These are phyloP conservation scores for Starmera quercuum DNA, from an alignment of 805 yeast genomes.

Conservation along the genomic window DNA sequence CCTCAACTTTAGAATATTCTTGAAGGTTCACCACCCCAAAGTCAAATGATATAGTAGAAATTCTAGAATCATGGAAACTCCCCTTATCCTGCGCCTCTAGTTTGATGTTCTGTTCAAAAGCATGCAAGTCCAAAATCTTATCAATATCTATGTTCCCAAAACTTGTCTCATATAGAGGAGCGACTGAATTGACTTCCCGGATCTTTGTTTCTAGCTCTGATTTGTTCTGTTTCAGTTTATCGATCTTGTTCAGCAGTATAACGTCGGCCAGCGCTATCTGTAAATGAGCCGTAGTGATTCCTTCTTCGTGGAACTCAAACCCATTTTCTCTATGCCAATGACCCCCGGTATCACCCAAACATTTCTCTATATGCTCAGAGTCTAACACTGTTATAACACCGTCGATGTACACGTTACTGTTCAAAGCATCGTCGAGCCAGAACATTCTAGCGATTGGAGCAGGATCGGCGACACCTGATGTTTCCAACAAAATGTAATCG, in stretches of 20 bases:
- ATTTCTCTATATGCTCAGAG: conserved; percentile 51
- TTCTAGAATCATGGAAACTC: conserved; percentile 42
- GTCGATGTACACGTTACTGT: conserved; percentile 80
- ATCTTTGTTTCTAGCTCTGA: conserved; percentile 32
- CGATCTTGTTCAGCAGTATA: conserved; percentile 73
- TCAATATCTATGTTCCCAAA: conserved; percentile 70
- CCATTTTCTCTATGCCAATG: conserved; percentile 54
- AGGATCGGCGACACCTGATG: conserved; percentile 96
- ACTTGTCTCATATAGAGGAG: conserved; percentile 58
- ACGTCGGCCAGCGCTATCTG: conserved; percentile 90
- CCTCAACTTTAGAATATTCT: conserved; percentile 42
- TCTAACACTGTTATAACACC: conserved; percentile 89
- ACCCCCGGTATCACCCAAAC: conserved; percentile 66
- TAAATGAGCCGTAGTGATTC: conserved; percentile 73
- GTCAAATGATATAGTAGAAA: conserved; percentile 44
- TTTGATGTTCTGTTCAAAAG: conserved; percentile 47
- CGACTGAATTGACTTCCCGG: conserved; percentile 52
- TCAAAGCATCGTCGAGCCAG: conserved; percentile 90
- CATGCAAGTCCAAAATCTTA: conserved; percentile 67
- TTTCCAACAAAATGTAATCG: conserved; percentile 88
- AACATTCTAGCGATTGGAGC: conserved; percentile 96
- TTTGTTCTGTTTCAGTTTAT: conserved; percentile 32
- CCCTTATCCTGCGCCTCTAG: conserved; percentile 16
- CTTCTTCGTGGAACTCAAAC: conserved; percentile 31
- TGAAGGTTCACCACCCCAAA: conserved; percentile 28